These are phyloP conservation scores for Nakazawaea sp. DNA, from an alignment of 805 yeast genomes.

Conservation along the genomic window DNA sequence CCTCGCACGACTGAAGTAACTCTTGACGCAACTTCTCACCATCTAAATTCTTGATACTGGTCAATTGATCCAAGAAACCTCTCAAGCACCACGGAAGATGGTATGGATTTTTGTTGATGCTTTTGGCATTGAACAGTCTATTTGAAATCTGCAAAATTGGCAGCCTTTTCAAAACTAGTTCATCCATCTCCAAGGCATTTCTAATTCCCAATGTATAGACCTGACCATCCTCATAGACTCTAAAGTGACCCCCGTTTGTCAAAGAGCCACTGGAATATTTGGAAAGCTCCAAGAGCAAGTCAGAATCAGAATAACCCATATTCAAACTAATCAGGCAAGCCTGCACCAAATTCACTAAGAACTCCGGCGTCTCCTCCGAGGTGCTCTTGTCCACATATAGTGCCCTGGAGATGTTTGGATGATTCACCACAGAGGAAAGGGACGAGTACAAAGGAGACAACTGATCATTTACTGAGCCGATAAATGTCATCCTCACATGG, in stretches of 20 bases:
- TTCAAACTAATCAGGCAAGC: slow-evolving; percentile 19
- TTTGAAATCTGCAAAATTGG: slow-evolving; percentile 35
- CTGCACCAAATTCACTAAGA: slow-evolving; percentile 32
- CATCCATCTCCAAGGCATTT: slow-evolving; percentile 71
- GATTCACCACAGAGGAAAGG: slow-evolving; percentile 65
- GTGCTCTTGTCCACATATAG: slow-evolving; percentile 56
- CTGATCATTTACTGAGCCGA: slow-evolving; percentile 88
- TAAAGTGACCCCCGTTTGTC: slow-evolving; percentile 78
- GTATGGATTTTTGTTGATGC: slow-evolving; percentile 70
- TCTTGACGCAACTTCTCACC: slow-evolving; percentile 36
- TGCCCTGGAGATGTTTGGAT: slow-evolving; percentile 84
- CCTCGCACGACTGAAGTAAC: slow-evolving; percentile 53
- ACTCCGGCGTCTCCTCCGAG: slow-evolving; percentile 26
- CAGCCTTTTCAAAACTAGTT: slow-evolving; percentile 33
- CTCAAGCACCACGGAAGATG: slow-evolving; percentile 91
- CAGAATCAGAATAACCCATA: slow-evolving; percentile 22
- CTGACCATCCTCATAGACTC: slow-evolving; percentile 66
- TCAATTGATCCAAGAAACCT: slow-evolving; percentile 66
- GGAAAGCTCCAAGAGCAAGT: slow-evolving; percentile 53
- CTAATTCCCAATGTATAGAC: slow-evolving; percentile 75
- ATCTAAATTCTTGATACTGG: slow-evolving; percentile 39
- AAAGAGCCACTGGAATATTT: slow-evolving; percentile 69
- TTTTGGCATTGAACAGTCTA: slow-evolving; percentile 27
- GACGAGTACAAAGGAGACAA: slow-evolving; percentile 91
- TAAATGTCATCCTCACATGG: slow-evolving; percentile 72